A percentile compares a stretch with the other conserved stretches of the same genome.
These are phyloP conservation scores for Kodamaea neixiangensis DNA, from an alignment of 805 yeast genomes.

Conservation along the genomic window DNA sequence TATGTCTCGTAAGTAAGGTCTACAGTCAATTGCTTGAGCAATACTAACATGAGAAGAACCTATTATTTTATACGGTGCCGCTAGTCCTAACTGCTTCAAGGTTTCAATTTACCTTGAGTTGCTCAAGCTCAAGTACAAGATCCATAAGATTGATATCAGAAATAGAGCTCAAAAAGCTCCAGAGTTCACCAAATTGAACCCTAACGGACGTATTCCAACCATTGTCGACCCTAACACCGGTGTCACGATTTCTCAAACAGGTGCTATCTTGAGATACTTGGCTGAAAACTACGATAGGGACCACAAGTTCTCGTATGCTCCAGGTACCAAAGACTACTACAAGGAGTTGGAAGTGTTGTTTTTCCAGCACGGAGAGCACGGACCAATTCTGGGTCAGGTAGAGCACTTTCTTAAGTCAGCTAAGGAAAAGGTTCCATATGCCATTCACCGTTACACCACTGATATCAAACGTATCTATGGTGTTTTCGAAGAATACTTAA, in stretches of 20 bases:
- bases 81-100: conserved; percentile 50
- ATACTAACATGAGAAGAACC: not conserved
- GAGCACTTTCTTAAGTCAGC: conserved; percentile 48
- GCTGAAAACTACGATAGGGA: conserved; percentile 63
- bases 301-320: conserved; percentile 43
- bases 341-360: conserved; percentile 53
- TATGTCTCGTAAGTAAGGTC: too few species aligned
- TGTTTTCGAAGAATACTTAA: conserved; percentile 53
- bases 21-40: too few species aligned
- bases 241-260: conserved; percentile 56
- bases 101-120: conserved; percentile 42
- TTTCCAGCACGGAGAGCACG: conserved; percentile 58
- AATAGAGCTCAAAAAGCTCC: conserved; percentile 52
- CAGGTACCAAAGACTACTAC: conserved; percentile 46
- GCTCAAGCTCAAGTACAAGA: conserved; percentile 43
- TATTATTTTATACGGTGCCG: conserved; percentile 30
- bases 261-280: conserved; percentile 60
- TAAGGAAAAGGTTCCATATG: conserved; percentile 55
- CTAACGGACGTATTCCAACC: conserved; percentile 66
- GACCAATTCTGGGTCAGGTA: conserved; percentile 67
- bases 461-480: conserved; percentile 57
- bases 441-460: conserved; percentile 48
- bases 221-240: conserved; percentile 46
- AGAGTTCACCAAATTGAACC: conserved; percentile 58
- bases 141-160: conserved; percentile 41